These are phyloP conservation scores for Neurospora terricola DNA, from an alignment of 495 filamentous ascomycete genomes.

Conservation along the genomic window DNA sequence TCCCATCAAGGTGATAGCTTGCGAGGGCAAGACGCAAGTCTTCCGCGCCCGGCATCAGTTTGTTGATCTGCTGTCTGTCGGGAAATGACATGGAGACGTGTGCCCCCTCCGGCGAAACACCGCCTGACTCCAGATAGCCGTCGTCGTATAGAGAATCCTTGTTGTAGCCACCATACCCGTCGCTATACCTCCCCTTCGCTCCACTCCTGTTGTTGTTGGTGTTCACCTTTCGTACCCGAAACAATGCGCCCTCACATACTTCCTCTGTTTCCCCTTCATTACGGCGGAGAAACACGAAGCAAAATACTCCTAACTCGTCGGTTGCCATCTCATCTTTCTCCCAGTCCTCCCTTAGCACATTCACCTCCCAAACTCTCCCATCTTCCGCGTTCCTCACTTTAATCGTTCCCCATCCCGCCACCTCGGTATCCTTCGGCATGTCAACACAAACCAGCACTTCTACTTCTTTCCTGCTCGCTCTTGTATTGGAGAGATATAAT, in stretches of 20 bases:
- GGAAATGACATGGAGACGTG: neutral
- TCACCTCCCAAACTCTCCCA: neutral
- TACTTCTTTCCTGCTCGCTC: conserved; percentile 9
- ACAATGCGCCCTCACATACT: neutral
- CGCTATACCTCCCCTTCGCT: neutral
- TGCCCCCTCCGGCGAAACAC: neutral
- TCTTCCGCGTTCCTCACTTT: neutral
- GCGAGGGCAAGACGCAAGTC: neutral
- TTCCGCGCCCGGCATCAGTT: neutral
- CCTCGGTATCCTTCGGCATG: neutral
- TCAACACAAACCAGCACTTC: conserved; percentile 12
- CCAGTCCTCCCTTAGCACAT: neutral
- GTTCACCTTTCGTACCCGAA: neutral
- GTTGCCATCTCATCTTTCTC: neutral
- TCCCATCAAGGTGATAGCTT: neutral
- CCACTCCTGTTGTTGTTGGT: neutral
- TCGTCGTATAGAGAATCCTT: neutral
- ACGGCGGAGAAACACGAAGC: neutral
- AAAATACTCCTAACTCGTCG: neutral
- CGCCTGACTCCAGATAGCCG: neutral
- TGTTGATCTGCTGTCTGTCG: neutral
- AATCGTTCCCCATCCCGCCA: neutral
- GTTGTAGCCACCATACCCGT: neutral
- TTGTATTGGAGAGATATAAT: conserved; percentile 14
- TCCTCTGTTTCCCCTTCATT: rapidly evolving